Conservation (phyloP, 331 rosid genomes). For the Spiraea crenata region DNA sequence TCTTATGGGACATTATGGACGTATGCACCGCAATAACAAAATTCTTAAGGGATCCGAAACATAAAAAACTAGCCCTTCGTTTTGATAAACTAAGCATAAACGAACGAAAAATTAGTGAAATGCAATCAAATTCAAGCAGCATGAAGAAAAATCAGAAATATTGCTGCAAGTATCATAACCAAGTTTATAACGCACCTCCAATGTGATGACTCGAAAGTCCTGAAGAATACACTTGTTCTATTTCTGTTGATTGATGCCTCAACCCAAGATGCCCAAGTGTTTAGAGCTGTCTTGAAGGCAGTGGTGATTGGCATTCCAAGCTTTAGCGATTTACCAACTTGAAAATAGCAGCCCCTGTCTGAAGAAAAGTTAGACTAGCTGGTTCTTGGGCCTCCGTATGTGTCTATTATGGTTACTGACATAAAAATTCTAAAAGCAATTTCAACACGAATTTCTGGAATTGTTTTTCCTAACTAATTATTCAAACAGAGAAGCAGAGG, state of each 20-base stretch:
- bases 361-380: conserved; percentile 33
- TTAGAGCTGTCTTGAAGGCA: conserved; percentile 60
- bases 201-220: conserved; percentile 82
- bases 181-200: conserved; percentile 61
- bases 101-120: neutral
- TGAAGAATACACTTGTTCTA: conserved; percentile 66
- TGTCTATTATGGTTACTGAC: neutral
- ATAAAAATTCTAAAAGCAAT: conserved; percentile 1
- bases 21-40: neutral
- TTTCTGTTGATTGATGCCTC: conserved; percentile 50
- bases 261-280: conserved; percentile 86
- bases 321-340: conserved; percentile 61
- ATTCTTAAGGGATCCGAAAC: neutral
- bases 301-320: conserved; percentile 69
- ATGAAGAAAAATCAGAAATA: neutral
- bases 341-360: conserved; percentile 91
- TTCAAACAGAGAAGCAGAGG: neutral
- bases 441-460: conserved; percentile 6
- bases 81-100: neutral
- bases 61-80: neutral
- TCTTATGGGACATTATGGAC: neutral
- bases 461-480: neutral
- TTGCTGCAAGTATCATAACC: neutral
- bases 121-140: neutral
- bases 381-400: neutral